These are phyloP conservation scores for Eustoma russellianum DNA, from an alignment of 257 asterid species.

Conservation along the genomic window DNA sequence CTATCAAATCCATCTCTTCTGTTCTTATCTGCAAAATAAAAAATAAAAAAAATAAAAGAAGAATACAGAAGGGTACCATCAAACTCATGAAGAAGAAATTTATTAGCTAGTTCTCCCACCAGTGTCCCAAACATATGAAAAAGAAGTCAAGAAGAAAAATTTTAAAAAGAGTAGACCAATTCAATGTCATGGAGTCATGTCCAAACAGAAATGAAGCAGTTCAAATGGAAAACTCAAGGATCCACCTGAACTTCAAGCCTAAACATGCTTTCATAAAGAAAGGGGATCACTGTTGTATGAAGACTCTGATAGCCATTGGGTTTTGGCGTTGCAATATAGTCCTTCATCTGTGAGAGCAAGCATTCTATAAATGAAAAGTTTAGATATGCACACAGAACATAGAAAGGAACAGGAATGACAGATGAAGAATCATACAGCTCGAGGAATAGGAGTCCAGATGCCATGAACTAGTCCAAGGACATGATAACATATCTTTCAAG, in stretches of 20 bases:
- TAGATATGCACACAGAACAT: not conserved
- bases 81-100: too few species aligned
- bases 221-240: slow-evolving; percentile 3
- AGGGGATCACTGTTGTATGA: slow-evolving; percentile 90
- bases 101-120: too few species aligned
- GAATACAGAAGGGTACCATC: too few species aligned
- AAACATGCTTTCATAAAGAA: slow-evolving; percentile 90
- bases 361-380: slow-evolving; percentile 7
- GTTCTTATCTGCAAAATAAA: slow-evolving; percentile 62
- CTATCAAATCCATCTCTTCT: slow-evolving; percentile 91
- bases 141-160: too few species aligned
- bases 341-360: slow-evolving; percentile 66
- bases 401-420: slow-evolving; percentile 9
- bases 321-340: slow-evolving; percentile 77
- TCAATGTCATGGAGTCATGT: not conserved
- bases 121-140: too few species aligned
- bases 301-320: slow-evolving; percentile 96
- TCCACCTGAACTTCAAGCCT: slow-evolving; percentile 89
- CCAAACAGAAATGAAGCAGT: not conserved
- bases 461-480: slow-evolving; percentile 90
- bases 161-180: not conserved
- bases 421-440: slow-evolving; percentile 49
- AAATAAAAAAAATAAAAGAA: not conserved
- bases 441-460: slow-evolving; percentile 93
- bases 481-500: slow-evolving; percentile 77